Evolutionary conservation across 345 rosid genomes (phyloP).

Genomic region (Salix brachista): DNA sequence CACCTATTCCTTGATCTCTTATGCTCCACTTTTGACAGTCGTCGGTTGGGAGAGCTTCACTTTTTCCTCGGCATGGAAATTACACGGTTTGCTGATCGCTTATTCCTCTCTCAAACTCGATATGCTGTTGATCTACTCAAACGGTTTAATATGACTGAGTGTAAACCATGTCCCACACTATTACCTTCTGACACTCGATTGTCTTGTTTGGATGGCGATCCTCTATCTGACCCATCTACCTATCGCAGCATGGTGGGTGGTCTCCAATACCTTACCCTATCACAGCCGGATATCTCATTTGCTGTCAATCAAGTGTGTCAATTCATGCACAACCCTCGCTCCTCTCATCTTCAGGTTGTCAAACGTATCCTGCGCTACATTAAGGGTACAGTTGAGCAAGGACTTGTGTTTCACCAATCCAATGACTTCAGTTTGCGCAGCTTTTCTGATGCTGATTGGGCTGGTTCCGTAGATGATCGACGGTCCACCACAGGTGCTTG

Average conservation of each 20-base stretch:
- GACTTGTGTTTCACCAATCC: not conserved
- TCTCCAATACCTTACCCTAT: not conserved
- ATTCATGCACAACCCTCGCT: not conserved
- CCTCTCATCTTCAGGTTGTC: not conserved
- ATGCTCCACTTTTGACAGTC: too few species aligned
- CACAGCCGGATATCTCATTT: accelerated
- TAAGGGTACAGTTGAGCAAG: not conserved
- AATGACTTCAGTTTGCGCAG: not conserved
- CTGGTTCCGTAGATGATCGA: not conserved
- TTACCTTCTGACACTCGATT: not conserved
- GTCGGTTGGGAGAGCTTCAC: too few species aligned
- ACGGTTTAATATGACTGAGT: not conserved
- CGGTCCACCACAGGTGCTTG: not conserved
- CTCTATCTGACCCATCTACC: not conserved
- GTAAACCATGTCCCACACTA: not conserved
- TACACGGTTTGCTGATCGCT: not conserved
- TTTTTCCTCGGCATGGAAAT: not conserved
- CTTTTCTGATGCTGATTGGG: not conserved
- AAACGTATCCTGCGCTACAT: too few species aligned
- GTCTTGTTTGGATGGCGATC: too few species aligned
- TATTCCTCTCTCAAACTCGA: not conserved
- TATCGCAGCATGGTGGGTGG: not conserved
- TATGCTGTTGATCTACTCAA: not conserved
- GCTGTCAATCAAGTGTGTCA: not conserved
- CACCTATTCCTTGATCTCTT: too few species aligned